Base-by-base conservation (phyloP, 2,329 filamentous ascomycete species). In the Sporothrix euskadiensis region DNA sequence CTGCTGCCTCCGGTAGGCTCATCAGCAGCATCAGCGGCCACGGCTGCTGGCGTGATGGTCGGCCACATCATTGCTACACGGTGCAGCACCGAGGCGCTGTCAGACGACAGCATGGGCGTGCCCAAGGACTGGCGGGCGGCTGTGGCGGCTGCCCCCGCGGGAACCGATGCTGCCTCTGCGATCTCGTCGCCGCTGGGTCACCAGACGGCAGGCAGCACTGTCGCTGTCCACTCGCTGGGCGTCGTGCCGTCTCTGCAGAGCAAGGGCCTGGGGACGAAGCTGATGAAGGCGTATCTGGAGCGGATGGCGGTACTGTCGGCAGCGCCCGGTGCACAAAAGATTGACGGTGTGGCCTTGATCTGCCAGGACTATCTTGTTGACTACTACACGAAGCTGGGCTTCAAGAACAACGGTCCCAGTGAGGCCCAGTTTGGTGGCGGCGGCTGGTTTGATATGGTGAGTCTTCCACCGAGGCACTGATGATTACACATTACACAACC, bases 181-280 rank as follows among this genome's bases (percentile, higher is more conserved):
- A n/a, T 22, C 8, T 79, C 81, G 72, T 84, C 86, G 39, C 79
- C 81, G 1, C 79, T 89, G 10, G 93, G 93, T 44, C 93, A 97
- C 81, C 88, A 92, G 77, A 89, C 93, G 74, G 83, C 85, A 19
- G 94, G 94, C 54, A 83, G 89, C 59, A 97, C 93, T 0, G 86
- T 97, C 72, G 93, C 90, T 72, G 83, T 97, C 69, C 94, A 98
- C 82, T 95, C 92, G 0, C 85, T 98, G 5, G 93, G 92, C 22
- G 90, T 97, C 6, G 85, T 92, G 72, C 93, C 93, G 0, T 88
- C 90, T 74, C 89, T 94, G 73, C 93, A 96, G 76, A 86, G 88
- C 47, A 89, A 90, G 73, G 92, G 93, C 0, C 84, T 97, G 2
- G 94, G 92, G 19, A 89, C 88, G 75, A 89, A 91, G 26, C 83